Conservation (phyloP, 108 stramenopile species). For the Seminavis robusta region DNA sequence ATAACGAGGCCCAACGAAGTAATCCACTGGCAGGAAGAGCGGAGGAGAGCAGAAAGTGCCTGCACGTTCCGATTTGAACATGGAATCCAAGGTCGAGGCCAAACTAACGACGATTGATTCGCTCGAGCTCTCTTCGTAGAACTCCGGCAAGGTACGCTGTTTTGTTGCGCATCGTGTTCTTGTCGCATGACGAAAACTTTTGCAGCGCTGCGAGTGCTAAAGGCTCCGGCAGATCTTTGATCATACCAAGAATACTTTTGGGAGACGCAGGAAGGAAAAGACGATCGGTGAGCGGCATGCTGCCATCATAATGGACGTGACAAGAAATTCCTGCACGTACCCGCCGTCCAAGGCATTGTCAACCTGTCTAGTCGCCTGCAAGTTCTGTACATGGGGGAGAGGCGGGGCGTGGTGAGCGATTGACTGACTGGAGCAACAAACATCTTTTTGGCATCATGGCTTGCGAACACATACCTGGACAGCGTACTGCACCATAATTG, state of each 20-base stretch:
- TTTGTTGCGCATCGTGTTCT: constrained; percentile 64
- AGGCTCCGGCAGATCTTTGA: constrained; percentile 66
- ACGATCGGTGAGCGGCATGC: too few relatives aligned
- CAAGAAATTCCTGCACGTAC: too few relatives aligned
- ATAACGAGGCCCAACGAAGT: too few relatives aligned
- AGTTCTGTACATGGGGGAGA: constrained; percentile 28
- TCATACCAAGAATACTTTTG: constrained; percentile 64
- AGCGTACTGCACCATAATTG: constrained; percentile 53
- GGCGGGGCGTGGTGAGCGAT: neutral
- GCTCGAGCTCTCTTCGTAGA: constrained; percentile 64
- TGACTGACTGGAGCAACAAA: neutral
- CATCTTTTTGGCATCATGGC: neutral
- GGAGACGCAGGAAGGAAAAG: too few relatives aligned
- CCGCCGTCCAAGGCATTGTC: constrained; percentile 57
- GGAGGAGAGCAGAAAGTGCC: too few relatives aligned
- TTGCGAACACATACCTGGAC: constrained; percentile 64
- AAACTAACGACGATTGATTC: constrained; percentile 44
- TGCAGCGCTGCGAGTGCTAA: constrained; percentile 57
- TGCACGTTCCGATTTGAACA: too few relatives aligned
- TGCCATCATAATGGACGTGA: too few relatives aligned
- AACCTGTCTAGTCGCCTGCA: constrained; percentile 68
- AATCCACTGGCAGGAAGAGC: too few relatives aligned
- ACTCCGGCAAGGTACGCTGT: constrained; percentile 71
- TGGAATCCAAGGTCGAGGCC: too few relatives aligned
- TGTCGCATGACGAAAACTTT: constrained; percentile 64